Conservation (phyloP, 257 asterid species). For the Gentiana macrophylla region DNA sequence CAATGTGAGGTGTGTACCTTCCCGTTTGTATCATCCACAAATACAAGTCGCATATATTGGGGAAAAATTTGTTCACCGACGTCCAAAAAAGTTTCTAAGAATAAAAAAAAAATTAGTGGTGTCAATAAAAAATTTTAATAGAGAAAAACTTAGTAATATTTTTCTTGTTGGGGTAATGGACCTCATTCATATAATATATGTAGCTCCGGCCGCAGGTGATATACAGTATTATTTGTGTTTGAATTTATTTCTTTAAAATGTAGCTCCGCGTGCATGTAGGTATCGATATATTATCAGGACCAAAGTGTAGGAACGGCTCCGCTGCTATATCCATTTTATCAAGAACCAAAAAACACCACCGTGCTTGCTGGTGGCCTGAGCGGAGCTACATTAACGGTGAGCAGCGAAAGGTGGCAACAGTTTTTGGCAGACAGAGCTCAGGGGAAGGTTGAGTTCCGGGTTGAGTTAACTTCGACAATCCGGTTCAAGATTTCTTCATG, state of each 20-base stretch:
- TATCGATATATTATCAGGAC: constrained; percentile 39
- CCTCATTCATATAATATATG: no score
- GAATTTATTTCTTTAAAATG: no score
- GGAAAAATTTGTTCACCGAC: no score
- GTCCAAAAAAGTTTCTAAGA: no score
- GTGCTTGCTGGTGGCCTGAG: constrained; percentile 33
- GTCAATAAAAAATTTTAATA: no score
- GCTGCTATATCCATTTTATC: constrained; percentile 41
- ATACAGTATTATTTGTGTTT: no score
- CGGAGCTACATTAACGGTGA: constrained; percentile 44
- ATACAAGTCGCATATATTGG: no score
- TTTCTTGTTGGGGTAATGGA: no score
- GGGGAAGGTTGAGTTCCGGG: constrained; percentile 44
- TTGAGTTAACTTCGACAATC: constrained; percentile 42
- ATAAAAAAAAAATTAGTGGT: no score
- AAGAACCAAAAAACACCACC: constrained; percentile 58
- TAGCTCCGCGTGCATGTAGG: no score
- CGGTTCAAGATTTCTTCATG: constrained; percentile 67
- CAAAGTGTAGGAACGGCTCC: constrained; percentile 34
- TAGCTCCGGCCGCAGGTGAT: no score
- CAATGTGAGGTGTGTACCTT: not conserved
- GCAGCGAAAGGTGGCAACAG: constrained; percentile 39
- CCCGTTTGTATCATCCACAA: not conserved
- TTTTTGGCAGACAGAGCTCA: constrained; percentile 28
- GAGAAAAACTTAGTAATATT: no score